phyloP scores from a whole-genome alignment of 257 asterid species.

The Penstemon eatonii region DNA sequence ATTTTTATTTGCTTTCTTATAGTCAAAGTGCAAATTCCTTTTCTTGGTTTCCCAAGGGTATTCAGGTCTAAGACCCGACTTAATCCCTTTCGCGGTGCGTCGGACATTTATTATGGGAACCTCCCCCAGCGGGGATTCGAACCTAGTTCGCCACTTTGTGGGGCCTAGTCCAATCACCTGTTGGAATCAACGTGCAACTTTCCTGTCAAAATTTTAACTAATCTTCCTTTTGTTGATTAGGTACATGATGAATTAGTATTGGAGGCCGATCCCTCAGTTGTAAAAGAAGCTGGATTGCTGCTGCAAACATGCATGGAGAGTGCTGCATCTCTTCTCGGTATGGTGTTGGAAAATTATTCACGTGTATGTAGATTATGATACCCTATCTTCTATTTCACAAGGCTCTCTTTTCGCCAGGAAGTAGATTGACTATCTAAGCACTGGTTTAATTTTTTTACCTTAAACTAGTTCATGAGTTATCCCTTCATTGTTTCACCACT shows the following conservation, averaged over 20 bases:
- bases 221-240: conserved; percentile 35
- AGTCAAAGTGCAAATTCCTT: not conserved
- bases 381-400: not conserved
- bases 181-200: not conserved
- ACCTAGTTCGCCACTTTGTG: no score
- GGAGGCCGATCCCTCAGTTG: conserved; percentile 75
- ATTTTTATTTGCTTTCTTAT: not conserved
- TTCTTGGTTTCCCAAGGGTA: not conserved
- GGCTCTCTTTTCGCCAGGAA: not conserved
- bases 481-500: not conserved
- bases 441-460: conserved; percentile 1
- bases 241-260: conserved; percentile 92
- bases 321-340: conserved; percentile 85
- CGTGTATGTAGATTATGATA: not conserved
- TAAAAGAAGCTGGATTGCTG: conserved; percentile 78
- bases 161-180: no score
- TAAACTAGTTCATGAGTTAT: not conserved
- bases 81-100: no score
- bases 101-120: no score
- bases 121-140: no score
- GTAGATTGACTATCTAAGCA: not conserved
- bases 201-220: conserved; percentile 10
- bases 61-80: no score
- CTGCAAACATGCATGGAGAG: conserved; percentile 82
- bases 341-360: conserved; percentile 22